These are phyloP conservation scores for Tuber umbilicatum DNA, from an alignment of 495 filamentous ascomycete genomes.

Conservation along the genomic window DNA sequence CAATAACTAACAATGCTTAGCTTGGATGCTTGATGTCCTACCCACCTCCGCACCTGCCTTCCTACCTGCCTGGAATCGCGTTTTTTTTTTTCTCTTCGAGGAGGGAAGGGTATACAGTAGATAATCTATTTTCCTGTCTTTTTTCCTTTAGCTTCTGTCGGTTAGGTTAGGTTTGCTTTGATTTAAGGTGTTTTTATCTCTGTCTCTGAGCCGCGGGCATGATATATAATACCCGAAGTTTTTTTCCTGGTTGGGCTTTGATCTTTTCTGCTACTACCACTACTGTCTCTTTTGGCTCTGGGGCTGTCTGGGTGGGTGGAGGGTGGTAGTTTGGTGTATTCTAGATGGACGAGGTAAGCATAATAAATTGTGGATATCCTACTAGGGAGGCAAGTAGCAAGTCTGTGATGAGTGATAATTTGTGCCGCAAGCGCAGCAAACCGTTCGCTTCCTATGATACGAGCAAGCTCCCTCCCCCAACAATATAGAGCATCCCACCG, in stretches of 20 bases:
- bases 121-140: not conserved
- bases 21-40: not conserved
- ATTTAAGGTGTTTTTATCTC: not conserved
- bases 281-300: not conserved
- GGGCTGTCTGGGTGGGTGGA: not conserved
- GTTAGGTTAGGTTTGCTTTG: not conserved
- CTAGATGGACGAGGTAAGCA: not conserved
- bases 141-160: not conserved
- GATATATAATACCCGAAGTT: not conserved
- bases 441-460: not conserved
- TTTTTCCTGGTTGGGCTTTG: not conserved
- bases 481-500: not conserved
- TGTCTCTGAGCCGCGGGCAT: not conserved
- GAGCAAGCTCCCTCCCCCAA: not conserved
- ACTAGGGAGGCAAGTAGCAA: not conserved
- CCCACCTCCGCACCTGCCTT: not conserved
- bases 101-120: not conserved
- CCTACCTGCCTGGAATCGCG: not conserved
- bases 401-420: not conserved
- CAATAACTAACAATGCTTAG: not conserved
- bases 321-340: not conserved
- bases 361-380: not conserved
- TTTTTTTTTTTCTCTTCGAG: not conserved
- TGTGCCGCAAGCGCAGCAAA: not conserved
- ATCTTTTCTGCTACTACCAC: not conserved